Base-by-base conservation (phyloP, 2,329 filamentous ascomycete genomes). In the Diplodia mutila region DNA sequence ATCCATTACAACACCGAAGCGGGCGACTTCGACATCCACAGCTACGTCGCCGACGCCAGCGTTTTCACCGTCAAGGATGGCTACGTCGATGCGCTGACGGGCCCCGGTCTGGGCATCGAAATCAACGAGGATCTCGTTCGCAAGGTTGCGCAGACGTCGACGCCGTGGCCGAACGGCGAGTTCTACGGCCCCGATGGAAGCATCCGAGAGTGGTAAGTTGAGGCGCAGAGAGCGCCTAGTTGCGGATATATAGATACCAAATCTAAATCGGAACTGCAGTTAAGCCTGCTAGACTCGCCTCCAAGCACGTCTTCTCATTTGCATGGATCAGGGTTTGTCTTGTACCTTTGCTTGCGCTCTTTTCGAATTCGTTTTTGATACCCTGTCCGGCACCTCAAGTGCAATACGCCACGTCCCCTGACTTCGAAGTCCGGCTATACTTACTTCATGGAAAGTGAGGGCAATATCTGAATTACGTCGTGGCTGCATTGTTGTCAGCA, bases 1-100 rank as follows among this genome's bases (percentile, higher is more conserved):
- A 93, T 94, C 72, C 91, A 94, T 75, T 94, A 93, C 74, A 94
- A 94, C 69, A 67, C 66, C 18, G 66, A 67, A 7, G 75, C 72
- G 1, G 78, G 77, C 0, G 75, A 74, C 34, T 71, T 75, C 61
- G 78, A 80, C 69, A 66, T 80, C 66, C 85, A 85, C 14, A 90
- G 85, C 29, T 93, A 92, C 73, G 82, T 88, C 1, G 86, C 85
- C 73, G 86, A 92, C 71, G 83, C 87, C 0, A 84, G 85, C 61
- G 86, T 91, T 0, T 92, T 90, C 82, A 81, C 87, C 49, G 86
- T 92, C 6, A 82, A 85, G n/a, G 84, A 87, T 53, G 90, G 90
- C 0, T 90, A 88, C 73, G 85, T 92, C 21, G 80, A 86, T 51
- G 77, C 89, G 14, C 81, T 87, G 73, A 85, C 76, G 1, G 88